A percentile compares a stretch with the other conserved stretches of the same genome.
phyloP scores from a whole-genome alignment of 192 early-diverging fungal genomes.

The Thoreauomyces humboldtii region DNA sequence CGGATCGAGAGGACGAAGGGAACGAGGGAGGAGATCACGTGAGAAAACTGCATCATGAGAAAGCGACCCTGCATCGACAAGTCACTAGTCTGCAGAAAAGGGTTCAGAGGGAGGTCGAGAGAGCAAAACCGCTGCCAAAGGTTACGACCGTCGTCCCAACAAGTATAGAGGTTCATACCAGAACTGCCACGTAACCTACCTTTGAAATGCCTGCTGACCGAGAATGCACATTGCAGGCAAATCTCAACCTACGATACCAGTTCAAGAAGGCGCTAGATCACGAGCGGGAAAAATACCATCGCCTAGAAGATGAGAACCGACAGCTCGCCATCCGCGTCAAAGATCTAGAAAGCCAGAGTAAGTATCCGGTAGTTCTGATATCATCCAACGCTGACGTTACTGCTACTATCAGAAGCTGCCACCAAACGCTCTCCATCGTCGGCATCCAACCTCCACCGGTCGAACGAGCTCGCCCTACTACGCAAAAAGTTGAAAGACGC shows the following conservation, averaged over 20 bases:
- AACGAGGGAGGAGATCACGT: no score
- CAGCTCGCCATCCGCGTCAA: constrained; percentile 16
- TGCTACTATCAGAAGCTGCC: constrained; percentile 1
- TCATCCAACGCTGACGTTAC: neutral
- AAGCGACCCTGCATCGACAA: no score
- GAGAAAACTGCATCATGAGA: no score
- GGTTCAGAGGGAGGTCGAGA: constrained; percentile 14
- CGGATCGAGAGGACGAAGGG: no score
- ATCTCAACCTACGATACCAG: constrained; percentile 29
- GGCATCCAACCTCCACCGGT: constrained; percentile 7
- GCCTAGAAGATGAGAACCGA: constrained; percentile 21
- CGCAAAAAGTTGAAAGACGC: constrained; percentile 21
- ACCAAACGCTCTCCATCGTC: constrained; percentile 15
- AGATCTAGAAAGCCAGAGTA: constrained; percentile 21
- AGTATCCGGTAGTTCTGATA: neutral
- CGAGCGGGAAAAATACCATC: constrained; percentile 17
- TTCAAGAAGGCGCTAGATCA: constrained; percentile 13
- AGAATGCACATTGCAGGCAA: constrained; percentile 14
- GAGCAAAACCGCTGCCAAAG: constrained; percentile 10
- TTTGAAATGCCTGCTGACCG: no score
- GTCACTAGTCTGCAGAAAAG: constrained; percentile 13
- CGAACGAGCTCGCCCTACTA: constrained; percentile 1
- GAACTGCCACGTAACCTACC: no score
- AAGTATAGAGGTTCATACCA: constrained; percentile 25
- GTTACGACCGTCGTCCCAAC: constrained; percentile 24